Base-by-base conservation (phyloP, 176 grass and related monocot species). In the Oryza nivara region DNA sequence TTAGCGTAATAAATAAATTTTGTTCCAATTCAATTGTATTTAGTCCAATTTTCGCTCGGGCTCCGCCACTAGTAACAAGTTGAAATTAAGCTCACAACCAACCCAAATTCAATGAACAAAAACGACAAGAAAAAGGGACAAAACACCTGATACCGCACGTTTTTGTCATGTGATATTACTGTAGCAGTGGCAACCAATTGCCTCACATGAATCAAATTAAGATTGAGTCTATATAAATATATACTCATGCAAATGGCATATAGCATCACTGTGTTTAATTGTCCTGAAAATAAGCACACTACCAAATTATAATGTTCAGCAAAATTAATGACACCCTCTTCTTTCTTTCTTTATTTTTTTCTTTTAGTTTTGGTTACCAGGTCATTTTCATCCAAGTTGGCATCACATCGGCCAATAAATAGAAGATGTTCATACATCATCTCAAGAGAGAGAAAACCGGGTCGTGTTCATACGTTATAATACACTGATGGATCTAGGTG, bases 381-480 rank as follows among this genome's bases (percentile, higher is more conserved):
- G 88, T 86, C 83, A 51, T 86, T 72, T 15, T 89, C 83, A 30
- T 38, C 30, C 7, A 23, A 86, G 83, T 23, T 82, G 44, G 56
- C 78, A 77, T 89, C 56, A 12, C 78, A 26, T 17, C 81, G 49
- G 4, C 44, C 44, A 77, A 89, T 71, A 72, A 89, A 82, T 82
- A 34, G 4, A 20, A 77, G 11, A 17, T 71, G 78, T 58, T 16
- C 72, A 41, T 52, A 45, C 82, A 44, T 89, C 81, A 34, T 45
- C 68, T 78, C 43, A 51, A 41, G 54, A 32, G 44, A 22, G 25
- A 0, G 16, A 67, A 68, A 43, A 11, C 64, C 41, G 9, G 43
- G 3, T 34, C 16, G 23, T 71, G 66, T 49, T 60, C 79, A 77
- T 65, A 76, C 43, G 28, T 41, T 11, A 23, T 47, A 23, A 60